Percentiles rank a stretch among this genome's conserved stretches.
Evolutionary conservation across 1,284 basidiomycete genomes (phyloP).

Genomic region (Leccinum pachyderme): DNA sequence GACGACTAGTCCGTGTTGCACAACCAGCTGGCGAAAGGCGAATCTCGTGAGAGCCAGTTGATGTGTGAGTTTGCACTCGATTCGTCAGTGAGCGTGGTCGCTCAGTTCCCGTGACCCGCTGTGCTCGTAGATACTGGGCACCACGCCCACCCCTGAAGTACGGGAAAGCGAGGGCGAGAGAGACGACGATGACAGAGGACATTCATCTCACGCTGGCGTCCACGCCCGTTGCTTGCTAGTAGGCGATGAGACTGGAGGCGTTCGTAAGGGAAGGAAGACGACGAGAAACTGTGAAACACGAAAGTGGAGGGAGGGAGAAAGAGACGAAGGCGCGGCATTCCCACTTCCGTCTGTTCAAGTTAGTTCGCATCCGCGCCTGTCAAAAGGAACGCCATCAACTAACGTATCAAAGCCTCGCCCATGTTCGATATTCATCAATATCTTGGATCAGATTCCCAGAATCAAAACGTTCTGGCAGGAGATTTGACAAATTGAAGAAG

Average conservation of each 20-base stretch:
- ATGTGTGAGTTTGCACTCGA: neutral
- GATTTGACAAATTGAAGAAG: neutral
- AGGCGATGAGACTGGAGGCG: neutral
- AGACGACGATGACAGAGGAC: neutral
- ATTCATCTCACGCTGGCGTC: neutral
- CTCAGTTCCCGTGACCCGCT: neutral
- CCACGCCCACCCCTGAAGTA: neutral
- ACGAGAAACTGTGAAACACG: neutral
- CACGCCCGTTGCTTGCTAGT: neutral
- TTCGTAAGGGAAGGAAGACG: neutral
- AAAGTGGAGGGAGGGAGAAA: neutral
- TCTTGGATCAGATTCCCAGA: neutral
- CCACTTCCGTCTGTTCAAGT: slow-evolving; percentile 1
- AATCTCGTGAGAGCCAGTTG: slow-evolving; percentile 11
- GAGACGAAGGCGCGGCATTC: slow-evolving; percentile 1
- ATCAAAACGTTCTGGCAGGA: neutral
- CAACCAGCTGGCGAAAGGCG: neutral
- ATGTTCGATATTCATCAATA: neutral
- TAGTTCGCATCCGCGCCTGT: neutral
- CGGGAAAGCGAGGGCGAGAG: neutral
- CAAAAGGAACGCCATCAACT: slow-evolving; percentile 1
- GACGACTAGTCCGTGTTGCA: neutral
- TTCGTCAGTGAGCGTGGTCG: neutral
- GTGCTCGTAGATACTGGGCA: neutral
- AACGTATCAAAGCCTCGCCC: neutral